Evolutionary conservation across 306 rosid species (phyloP).

Genomic region (Prunus dulcis): DNA sequence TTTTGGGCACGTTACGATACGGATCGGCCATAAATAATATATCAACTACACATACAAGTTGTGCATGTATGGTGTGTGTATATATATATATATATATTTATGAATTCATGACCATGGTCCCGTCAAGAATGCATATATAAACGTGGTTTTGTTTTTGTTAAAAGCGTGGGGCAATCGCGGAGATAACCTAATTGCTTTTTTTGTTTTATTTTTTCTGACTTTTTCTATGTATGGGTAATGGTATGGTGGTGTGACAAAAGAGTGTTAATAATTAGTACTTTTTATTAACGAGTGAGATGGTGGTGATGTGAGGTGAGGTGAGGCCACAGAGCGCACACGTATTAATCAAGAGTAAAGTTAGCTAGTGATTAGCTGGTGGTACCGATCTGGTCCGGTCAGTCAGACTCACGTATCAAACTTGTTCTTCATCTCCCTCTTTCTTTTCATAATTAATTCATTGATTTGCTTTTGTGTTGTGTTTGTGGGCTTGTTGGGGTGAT

Average conservation of each 20-base stretch:
- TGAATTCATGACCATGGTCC: neutral
- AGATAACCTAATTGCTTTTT: neutral
- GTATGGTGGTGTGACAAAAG: neutral
- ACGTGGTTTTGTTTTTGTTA: neutral
- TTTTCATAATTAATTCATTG: neutral
- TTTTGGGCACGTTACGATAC: constrained; percentile 1
- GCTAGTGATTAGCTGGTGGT: constrained; percentile 21
- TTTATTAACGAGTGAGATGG: neutral
- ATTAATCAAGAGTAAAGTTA: neutral
- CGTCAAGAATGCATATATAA: neutral
- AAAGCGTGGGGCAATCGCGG: constrained; percentile 6
- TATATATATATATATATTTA: neutral
- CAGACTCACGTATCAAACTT: no score
- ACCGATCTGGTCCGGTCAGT: no score
- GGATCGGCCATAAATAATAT: neutral
- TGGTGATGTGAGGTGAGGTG: neutral
- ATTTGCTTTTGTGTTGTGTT: neutral
- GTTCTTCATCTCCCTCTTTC: no score
- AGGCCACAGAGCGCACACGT: neutral
- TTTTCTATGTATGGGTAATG: neutral
- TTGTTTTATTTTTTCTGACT: neutral
- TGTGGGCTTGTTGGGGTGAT: neutral
- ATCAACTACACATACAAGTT: neutral
- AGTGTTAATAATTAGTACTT: neutral
- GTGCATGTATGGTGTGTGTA: neutral